Evolutionary conservation across 768 basidiomycete genomes (phyloP).

Genomic region (Tubosaeta sp.): DNA sequence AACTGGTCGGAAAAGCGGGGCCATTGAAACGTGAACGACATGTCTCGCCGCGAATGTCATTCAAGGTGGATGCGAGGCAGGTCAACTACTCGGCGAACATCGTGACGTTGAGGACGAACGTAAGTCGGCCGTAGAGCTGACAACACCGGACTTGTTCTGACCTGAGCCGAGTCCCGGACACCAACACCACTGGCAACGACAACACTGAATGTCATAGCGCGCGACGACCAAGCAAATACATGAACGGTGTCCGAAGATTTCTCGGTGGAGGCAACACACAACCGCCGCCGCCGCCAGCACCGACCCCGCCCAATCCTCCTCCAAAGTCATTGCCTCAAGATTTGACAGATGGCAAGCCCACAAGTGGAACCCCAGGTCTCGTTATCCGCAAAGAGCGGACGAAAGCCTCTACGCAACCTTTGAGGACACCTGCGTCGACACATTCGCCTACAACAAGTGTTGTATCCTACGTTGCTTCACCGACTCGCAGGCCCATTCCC

Average conservation of each 20-base stretch:
- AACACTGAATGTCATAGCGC: slow-evolving; percentile 17
- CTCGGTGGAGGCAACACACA: slow-evolving; percentile 42
- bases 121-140: slow-evolving; percentile 5
- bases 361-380: slow-evolving; percentile 30
- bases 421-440: slow-evolving; percentile 22
- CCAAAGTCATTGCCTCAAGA: slow-evolving; percentile 41
- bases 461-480: slow-evolving; percentile 17
- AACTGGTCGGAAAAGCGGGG: slow-evolving; percentile 96
- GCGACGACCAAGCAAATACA: slow-evolving; percentile 28
- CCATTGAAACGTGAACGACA: slow-evolving; percentile 95
- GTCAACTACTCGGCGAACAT: slow-evolving; percentile 15
- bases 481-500: slow-evolving; percentile 13
- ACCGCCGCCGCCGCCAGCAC: slow-evolving; percentile 23
- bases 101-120: slow-evolving; percentile 15
- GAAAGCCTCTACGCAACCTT: slow-evolving; percentile 28
- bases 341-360: slow-evolving; percentile 27
- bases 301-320: slow-evolving; percentile 14
- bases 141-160: background rate
- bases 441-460: slow-evolving; percentile 25
- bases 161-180: background rate
- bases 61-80: background rate
- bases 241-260: slow-evolving; percentile 73
- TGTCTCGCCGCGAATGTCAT: slow-evolving; percentile 24
- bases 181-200: slow-evolving; percentile 7
- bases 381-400: slow-evolving; percentile 51